Evolutionary conservation across 163 green algal genomes (phyloP).

Genomic region (Trebouxia gelatinosa): DNA sequence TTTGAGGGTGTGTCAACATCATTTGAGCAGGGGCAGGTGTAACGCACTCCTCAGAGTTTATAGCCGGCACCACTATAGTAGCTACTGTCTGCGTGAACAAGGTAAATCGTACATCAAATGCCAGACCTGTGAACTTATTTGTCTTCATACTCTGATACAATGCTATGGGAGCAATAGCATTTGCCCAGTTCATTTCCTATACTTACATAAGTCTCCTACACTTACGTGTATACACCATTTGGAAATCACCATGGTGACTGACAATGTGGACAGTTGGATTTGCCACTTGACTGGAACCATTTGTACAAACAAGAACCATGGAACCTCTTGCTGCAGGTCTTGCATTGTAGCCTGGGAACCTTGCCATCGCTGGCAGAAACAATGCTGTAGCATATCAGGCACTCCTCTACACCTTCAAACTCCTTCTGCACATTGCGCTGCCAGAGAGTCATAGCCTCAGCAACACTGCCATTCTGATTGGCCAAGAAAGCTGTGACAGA

Average conservation of each 20-base stretch:
- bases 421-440: slow-evolving; percentile 74
- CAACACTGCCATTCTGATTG: slow-evolving; percentile 76
- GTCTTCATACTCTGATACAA: no score
- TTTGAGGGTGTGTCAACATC: no score
- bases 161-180: no score
- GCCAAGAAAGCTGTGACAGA: slow-evolving; percentile 85
- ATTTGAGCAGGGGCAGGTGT: no score
- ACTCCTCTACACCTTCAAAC: slow-evolving; percentile 90
- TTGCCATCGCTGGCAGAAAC: slow-evolving; percentile 73
- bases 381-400: slow-evolving; percentile 95
- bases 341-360: slow-evolving; percentile 79
- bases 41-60: no score
- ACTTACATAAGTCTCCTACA: no score
- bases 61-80: no score
- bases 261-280: slow-evolving; percentile 94
- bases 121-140: no score
- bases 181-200: no score
- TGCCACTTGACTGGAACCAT: slow-evolving; percentile 89
- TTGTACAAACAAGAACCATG: slow-evolving; percentile 94
- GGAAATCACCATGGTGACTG: slow-evolving; percentile 80
- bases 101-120: no score
- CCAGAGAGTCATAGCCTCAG: slow-evolving; percentile 83
- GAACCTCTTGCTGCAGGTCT: slow-evolving; percentile 88
- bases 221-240: no score
- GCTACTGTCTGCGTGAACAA: no score